Percentiles rank a stretch among this genome's conserved stretches.
These are phyloP conservation scores for Obelidium mucronatum DNA, from an alignment of 192 early-diverging fungal species.

Conservation along the genomic window DNA sequence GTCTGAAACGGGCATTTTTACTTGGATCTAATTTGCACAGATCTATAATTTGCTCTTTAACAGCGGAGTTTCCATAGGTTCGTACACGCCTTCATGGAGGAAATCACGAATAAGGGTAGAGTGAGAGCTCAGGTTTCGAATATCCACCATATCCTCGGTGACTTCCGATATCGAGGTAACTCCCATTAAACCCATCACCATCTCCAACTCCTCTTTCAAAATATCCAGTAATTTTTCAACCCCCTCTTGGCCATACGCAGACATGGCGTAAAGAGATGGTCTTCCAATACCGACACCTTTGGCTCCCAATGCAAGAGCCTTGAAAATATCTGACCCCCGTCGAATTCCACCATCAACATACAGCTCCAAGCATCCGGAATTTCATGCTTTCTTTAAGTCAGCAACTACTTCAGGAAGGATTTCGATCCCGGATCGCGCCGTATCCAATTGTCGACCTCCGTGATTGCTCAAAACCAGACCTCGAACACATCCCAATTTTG, in stretches of 20 bases:
- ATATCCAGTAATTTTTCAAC: constrained; percentile 29
- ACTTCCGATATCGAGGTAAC: constrained; percentile 8
- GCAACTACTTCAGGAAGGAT: constrained; percentile 14
- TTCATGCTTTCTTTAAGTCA: not conserved
- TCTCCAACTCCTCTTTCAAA: constrained; percentile 19
- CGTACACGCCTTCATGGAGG: constrained; percentile 35
- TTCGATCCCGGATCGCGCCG: constrained; percentile 24
- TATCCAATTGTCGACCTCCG: constrained; percentile 44
- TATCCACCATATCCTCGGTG: constrained; percentile 49
- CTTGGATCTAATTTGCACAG: too few species aligned
- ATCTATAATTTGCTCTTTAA: constrained; percentile 1
- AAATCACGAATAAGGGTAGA: constrained; percentile 27
- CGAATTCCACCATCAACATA: constrained; percentile 43
- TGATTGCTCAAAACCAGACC: constrained; percentile 43
- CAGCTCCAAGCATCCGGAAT: not conserved
- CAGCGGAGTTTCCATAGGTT: constrained; percentile 25
- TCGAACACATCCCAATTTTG: constrained; percentile 12
- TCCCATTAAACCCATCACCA: constrained; percentile 18
- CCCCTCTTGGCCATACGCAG: constrained; percentile 22
- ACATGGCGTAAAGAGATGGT: constrained; percentile 33
- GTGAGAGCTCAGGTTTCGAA: constrained; percentile 29
- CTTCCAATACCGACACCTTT: constrained; percentile 36
- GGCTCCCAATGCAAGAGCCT: constrained; percentile 45
- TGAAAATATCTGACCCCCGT: constrained; percentile 40
- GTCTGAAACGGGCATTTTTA: too few species aligned